A percentile compares a stretch with the other conserved stretches of the same genome.
These are phyloP conservation scores for Xylariomycetidae sp. DNA, from an alignment of 2,329 filamentous ascomycete species.

Conservation along the genomic window DNA sequence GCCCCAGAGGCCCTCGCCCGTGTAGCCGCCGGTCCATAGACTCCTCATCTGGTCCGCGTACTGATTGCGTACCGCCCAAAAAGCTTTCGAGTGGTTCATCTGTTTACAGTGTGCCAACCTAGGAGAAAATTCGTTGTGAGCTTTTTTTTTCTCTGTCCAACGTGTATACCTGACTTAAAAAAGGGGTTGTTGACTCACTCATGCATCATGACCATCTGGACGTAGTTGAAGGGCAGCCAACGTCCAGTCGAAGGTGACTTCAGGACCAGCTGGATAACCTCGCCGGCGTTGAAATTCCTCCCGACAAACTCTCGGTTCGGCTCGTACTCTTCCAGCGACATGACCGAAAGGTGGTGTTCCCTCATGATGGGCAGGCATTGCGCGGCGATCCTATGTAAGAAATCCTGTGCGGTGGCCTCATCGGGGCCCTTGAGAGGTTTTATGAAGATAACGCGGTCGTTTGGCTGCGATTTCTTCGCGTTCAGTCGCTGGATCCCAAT, in stretches of 20 bases:
- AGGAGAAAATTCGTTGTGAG: too few relatives aligned
- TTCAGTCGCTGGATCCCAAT: slow-evolving; percentile 77
- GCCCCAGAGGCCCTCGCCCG: slow-evolving; percentile 81
- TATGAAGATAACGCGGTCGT: slow-evolving; percentile 78
- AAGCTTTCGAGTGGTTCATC: slow-evolving; percentile 82
- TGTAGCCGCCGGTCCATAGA: slow-evolving; percentile 67
- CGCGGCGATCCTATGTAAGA: slow-evolving; percentile 72
- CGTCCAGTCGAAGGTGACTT: slow-evolving; percentile 57
- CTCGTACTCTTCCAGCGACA: slow-evolving; percentile 74
- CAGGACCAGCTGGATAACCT: slow-evolving; percentile 80
- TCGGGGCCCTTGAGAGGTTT: slow-evolving; percentile 67
- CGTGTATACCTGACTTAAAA: too few relatives aligned
- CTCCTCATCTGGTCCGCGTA: slow-evolving; percentile 67
- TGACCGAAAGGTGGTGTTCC: slow-evolving; percentile 59
- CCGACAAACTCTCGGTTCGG: slow-evolving; percentile 80
- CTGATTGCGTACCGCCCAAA: slow-evolving; percentile 73
- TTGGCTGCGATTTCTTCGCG: slow-evolving; percentile 67
- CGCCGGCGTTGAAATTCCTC: slow-evolving; percentile 86
- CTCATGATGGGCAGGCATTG: slow-evolving; percentile 75
- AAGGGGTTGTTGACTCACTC: slow-evolving; percentile 40
- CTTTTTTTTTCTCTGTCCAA: too few relatives aligned
- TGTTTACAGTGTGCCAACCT: slow-evolving; percentile 78
- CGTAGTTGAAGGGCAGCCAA: slow-evolving; percentile 79
- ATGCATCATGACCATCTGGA: slow-evolving; percentile 96
- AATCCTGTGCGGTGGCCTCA: slow-evolving; percentile 61